phyloP scores from a whole-genome alignment of 2,329 filamentous ascomycete species.

The Fusarium virguliforme region DNA sequence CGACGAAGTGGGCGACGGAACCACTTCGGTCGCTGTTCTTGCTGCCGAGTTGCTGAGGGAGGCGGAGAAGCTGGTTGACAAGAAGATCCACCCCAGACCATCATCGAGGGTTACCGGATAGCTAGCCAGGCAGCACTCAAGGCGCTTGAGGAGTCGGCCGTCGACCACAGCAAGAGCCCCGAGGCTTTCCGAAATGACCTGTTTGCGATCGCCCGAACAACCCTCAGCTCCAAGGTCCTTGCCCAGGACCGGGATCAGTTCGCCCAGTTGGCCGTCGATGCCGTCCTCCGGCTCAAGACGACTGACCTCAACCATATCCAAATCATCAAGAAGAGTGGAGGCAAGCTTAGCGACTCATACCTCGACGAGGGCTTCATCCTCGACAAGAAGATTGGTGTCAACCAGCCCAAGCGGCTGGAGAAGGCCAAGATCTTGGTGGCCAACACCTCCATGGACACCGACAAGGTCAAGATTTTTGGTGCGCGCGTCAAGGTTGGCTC shows the following conservation, averaged over 20 bases:
- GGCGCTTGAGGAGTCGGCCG: slow-evolving; percentile 86
- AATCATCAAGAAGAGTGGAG: slow-evolving; percentile 99
- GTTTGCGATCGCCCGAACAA: slow-evolving; percentile 91
- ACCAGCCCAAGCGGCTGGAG: slow-evolving; percentile 96
- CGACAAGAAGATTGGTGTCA: slow-evolving; percentile 99
- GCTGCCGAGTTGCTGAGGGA: slow-evolving; percentile 96
- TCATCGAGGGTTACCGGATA: slow-evolving; percentile 99
- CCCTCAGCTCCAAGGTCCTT: slow-evolving; percentile 96
- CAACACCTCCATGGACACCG: slow-evolving; percentile 99
- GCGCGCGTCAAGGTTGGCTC: slow-evolving; percentile 96
- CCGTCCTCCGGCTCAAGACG: slow-evolving; percentile 90
- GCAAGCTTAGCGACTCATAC: slow-evolving; percentile 97
- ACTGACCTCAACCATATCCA: slow-evolving; percentile 98
- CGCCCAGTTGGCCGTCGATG: slow-evolving; percentile 89
- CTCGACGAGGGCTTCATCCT: slow-evolving; percentile 98
- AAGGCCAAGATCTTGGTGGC: slow-evolving; percentile 98
- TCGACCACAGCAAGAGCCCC: slow-evolving; percentile 89
- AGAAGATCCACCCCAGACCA: slow-evolving; percentile 99
- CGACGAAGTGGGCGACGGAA: slow-evolving; percentile 98
- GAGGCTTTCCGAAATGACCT: slow-evolving; percentile 92
- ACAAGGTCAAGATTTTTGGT: slow-evolving; percentile 99
- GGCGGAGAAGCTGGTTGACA: slow-evolving; percentile 96
- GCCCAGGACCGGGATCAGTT: slow-evolving; percentile 96
- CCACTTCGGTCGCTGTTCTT: slow-evolving; percentile 96
- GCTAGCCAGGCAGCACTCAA: slow-evolving; percentile 89